Conservation (phyloP, 129 eudicot species). For the Sambucus nigra region DNA sequence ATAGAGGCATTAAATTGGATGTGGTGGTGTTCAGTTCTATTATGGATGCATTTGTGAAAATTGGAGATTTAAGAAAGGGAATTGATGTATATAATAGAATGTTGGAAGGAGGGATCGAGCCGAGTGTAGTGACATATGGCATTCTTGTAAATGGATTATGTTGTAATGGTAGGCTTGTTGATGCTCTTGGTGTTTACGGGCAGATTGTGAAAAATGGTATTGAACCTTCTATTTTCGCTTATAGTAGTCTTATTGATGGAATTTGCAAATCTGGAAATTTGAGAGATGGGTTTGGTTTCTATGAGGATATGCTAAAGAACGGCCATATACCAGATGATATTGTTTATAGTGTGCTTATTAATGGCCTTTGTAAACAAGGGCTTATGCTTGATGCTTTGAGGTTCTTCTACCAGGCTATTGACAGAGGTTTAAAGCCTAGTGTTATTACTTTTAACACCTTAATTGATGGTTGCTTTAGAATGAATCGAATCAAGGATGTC, state of each 20-base stretch:
- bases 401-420: constrained; percentile 37
- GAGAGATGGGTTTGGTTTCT: constrained; percentile 37
- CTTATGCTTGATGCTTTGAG: constrained; percentile 40
- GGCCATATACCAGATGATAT: constrained; percentile 43
- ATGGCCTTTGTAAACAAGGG: constrained; percentile 52
- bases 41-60: constrained; percentile 36
- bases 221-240: constrained; percentile 31
- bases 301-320: constrained; percentile 27
- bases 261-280: constrained; percentile 46
- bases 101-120: constrained; percentile 37
- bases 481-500: constrained; percentile 26
- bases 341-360: constrained; percentile 35
- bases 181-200: constrained; percentile 42
- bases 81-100: constrained; percentile 40
- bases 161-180: constrained; percentile 24
- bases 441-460: constrained; percentile 36
- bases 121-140: constrained; percentile 46
- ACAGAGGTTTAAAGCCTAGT: constrained; percentile 27
- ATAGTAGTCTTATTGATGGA: constrained; percentile 50
- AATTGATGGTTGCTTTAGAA: constrained; percentile 53
- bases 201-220: constrained; percentile 46
- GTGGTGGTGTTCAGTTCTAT: constrained; percentile 46
- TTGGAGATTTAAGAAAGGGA: constrained; percentile 40
- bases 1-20: constrained; percentile 47
- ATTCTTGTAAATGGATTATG: constrained; percentile 55